Evolutionary conservation across 345 rosid genomes (phyloP).

Genomic region (Excoecaria cochinchinensis): DNA sequence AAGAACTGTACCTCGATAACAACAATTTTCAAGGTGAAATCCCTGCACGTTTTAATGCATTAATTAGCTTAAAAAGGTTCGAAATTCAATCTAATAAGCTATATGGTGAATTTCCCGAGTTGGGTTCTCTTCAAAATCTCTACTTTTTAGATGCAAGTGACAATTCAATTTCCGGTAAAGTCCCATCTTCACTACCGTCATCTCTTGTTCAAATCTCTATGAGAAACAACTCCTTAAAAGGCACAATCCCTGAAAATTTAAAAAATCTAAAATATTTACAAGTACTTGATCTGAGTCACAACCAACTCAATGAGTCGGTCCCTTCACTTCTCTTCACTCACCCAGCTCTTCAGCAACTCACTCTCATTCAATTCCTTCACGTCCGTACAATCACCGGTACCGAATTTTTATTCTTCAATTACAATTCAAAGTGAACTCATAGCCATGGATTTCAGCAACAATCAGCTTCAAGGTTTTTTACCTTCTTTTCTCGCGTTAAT

Average conservation of each 20-base stretch:
- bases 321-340: constrained; percentile 56
- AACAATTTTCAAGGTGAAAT: constrained; percentile 57
- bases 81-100: constrained; percentile 71
- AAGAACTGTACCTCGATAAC: constrained; percentile 65
- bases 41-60: constrained; percentile 49
- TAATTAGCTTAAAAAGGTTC: constrained; percentile 51
- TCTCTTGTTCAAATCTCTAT: constrained; percentile 63
- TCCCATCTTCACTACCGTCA: constrained; percentile 52
- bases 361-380: constrained; percentile 67
- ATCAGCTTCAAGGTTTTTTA: constrained; percentile 33
- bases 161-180: constrained; percentile 58
- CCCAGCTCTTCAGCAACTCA: constrained; percentile 76
- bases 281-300: constrained; percentile 71
- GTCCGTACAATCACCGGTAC: constrained; percentile 49
- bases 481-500: constrained; percentile 36
- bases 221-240: constrained; percentile 62
- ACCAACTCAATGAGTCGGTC: constrained; percentile 52
- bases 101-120: constrained; percentile 59
- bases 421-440: constrained; percentile 49
- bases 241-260: constrained; percentile 51
- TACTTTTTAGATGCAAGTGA: constrained; percentile 64
- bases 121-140: constrained; percentile 53
- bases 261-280: constrained; percentile 36
- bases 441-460: constrained; percentile 43
- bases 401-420: background rate